Conservation (phyloP, 2,329 filamentous ascomycete species). For the Cytospora schulzeri region DNA sequence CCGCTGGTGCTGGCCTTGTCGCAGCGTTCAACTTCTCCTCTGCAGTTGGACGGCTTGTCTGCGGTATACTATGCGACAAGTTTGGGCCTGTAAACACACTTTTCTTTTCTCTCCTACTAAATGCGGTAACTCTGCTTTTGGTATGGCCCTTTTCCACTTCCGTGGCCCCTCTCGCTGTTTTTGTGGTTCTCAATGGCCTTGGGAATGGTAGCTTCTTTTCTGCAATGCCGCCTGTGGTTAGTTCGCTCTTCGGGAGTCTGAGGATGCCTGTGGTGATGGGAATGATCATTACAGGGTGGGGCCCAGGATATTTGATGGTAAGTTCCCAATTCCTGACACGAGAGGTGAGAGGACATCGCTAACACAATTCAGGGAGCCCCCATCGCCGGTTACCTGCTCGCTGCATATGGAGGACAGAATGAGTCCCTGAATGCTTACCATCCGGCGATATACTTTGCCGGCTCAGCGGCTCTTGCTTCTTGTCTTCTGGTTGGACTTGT, state of each 20-base stretch:
- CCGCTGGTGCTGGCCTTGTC: constrained; percentile 57
- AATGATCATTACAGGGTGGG: constrained; percentile 64
- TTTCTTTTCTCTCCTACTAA: constrained; percentile 52
- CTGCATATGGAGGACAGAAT: constrained; percentile 54
- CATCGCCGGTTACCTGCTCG: constrained; percentile 62
- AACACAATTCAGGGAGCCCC: constrained; percentile 50
- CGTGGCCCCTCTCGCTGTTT: constrained; percentile 55
- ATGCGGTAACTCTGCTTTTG: constrained; percentile 59
- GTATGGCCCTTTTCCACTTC: constrained; percentile 62
- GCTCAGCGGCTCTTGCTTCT: constrained; percentile 51
- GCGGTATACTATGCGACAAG: constrained; percentile 55
- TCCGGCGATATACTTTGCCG: constrained; percentile 65
- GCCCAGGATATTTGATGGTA: constrained; percentile 62
- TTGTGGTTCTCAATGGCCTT: constrained; percentile 61
- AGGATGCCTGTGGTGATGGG: constrained; percentile 60
- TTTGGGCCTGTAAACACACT: constrained; percentile 60
- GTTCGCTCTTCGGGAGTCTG: constrained; percentile 59
- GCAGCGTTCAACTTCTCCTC: constrained; percentile 65
- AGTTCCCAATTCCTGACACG: constrained; percentile 29
- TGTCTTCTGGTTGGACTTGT: constrained; percentile 46
- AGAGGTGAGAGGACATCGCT: background rate
- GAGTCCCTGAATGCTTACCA: constrained; percentile 55
- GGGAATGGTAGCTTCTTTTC: constrained; percentile 66
- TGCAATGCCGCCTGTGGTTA: constrained; percentile 64
- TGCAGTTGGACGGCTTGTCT: constrained; percentile 57